phyloP scores from a whole-genome alignment of 169 alveolate species.

The Besnoitia besnoiti region DNA sequence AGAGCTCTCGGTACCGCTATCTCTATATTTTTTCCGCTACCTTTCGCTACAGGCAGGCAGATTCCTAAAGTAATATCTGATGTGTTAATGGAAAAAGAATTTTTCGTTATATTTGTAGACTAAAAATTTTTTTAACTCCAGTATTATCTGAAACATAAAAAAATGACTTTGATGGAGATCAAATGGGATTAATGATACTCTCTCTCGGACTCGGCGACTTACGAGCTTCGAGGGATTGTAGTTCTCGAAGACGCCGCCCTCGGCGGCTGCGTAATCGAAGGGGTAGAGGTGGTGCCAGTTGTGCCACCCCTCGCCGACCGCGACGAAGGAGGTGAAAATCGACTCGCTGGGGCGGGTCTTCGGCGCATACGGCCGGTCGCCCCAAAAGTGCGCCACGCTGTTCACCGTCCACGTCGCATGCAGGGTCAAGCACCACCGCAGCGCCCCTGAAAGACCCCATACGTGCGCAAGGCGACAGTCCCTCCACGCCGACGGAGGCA shows the following conservation, averaged over 20 bases:
- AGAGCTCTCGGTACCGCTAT: too few species aligned
- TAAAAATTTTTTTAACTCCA: too few species aligned
- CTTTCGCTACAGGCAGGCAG: too few species aligned
- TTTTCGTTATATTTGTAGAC: too few species aligned
- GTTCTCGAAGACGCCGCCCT: constrained; percentile 73
- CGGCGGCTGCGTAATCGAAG: constrained; percentile 85
- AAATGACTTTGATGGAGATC: too few species aligned
- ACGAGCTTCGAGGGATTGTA: constrained; percentile 75
- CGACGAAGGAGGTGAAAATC: constrained; percentile 78
- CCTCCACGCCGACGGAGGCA: too few species aligned
- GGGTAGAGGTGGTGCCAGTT: constrained; percentile 88
- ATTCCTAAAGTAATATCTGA: too few species aligned
- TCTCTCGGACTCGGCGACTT: neutral
- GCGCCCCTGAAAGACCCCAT: constrained; percentile 70
- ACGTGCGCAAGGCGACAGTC: neutral
- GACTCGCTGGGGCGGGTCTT: constrained; percentile 68
- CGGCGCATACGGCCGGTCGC: constrained; percentile 77
- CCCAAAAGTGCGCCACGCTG: constrained; percentile 84
- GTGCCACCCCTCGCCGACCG: constrained; percentile 90
- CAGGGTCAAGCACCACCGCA: constrained; percentile 79
- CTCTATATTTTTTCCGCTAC: too few species aligned
- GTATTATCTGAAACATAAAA: too few species aligned
- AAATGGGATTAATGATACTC: too few species aligned
- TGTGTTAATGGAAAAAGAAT: too few species aligned
- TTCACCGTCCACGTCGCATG: constrained; percentile 88